A percentile compares a stretch with the other conserved stretches of the same genome.
Evolutionary conservation across 2,329 filamentous ascomycete species (phyloP).

Genomic region (Fusarium chaquense): DNA sequence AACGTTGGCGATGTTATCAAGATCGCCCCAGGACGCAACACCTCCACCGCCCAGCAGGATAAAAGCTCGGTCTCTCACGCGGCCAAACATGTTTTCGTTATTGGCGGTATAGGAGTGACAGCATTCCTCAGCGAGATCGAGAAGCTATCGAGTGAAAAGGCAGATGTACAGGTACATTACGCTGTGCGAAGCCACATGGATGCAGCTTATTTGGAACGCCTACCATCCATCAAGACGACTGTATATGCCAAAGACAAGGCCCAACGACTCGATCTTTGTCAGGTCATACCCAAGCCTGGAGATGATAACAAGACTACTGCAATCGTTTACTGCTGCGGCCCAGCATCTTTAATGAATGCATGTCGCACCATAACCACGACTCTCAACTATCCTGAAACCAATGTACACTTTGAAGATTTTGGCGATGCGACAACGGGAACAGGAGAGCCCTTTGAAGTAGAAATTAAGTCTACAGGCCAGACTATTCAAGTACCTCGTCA

Average conservation of each 20-base stretch:
- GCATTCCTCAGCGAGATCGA: conserved; percentile 19
- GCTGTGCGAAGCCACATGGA: conserved; percentile 21
- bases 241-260: conserved; percentile 22
- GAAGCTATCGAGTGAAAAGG: background rate
- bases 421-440: conserved; percentile 23
- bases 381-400: conserved; percentile 3
- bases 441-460: conserved; percentile 26
- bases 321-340: conserved; percentile 22
- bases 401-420: conserved; percentile 27
- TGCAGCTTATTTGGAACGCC: conserved; percentile 11
- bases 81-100: conserved; percentile 19
- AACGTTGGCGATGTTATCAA: conserved; percentile 16
- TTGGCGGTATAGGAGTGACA: conserved; percentile 27
- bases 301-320: background rate
- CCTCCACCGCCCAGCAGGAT: fast-evolving
- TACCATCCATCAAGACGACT: background rate
- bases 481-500: conserved; percentile 5
- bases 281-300: background rate
- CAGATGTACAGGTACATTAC: conserved; percentile 16
- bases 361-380: background rate
- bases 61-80: too few relatives aligned
- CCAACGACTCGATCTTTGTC: background rate
- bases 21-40: conserved; percentile 3
- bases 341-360: conserved; percentile 6
- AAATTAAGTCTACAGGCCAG: conserved; percentile 18